Evolutionary conservation across 805 yeast species (phyloP).

Genomic region (Candida glaebosa): DNA sequence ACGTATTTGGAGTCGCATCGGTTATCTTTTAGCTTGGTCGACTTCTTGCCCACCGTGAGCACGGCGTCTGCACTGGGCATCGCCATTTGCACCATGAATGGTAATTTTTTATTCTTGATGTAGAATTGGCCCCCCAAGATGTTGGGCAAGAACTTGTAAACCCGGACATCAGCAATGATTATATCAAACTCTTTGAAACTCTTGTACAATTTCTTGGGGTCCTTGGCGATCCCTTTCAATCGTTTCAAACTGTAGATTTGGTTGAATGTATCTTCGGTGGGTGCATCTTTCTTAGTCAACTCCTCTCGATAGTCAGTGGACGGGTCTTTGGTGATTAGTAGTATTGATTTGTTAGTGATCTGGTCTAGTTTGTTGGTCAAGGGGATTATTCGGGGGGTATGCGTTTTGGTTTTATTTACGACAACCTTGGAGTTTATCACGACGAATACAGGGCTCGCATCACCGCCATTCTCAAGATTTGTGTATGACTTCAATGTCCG

Average conservation of each 20-base stretch:
- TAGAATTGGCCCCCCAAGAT: slow-evolving; percentile 61
- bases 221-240: slow-evolving; percentile 44
- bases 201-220: slow-evolving; percentile 44
- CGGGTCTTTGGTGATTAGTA: slow-evolving; percentile 75
- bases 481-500: slow-evolving; percentile 12
- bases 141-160: slow-evolving; percentile 56
- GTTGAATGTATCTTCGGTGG: slow-evolving; percentile 59
- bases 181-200: slow-evolving; percentile 61
- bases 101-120: slow-evolving; percentile 61
- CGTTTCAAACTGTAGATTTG: slow-evolving; percentile 60
- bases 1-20: slow-evolving; percentile 66
- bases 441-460: slow-evolving; percentile 20
- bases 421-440: slow-evolving; percentile 31
- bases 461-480: slow-evolving; percentile 7
- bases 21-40: slow-evolving; percentile 49
- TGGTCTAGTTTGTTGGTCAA: slow-evolving; percentile 49
- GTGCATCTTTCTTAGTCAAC: slow-evolving; percentile 45
- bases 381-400: slow-evolving; percentile 47
- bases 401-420: slow-evolving; percentile 29
- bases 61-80: slow-evolving; percentile 32
- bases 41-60: slow-evolving; percentile 25
- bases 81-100: slow-evolving; percentile 64
- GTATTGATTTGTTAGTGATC: slow-evolving; percentile 46
- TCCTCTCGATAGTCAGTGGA: slow-evolving; percentile 51
- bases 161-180: slow-evolving; percentile 65